Percentiles rank a stretch among this genome's conserved stretches.
These are phyloP conservation scores for Lycium barbarum DNA, from an alignment of 257 asterid genomes.

Conservation along the genomic window DNA sequence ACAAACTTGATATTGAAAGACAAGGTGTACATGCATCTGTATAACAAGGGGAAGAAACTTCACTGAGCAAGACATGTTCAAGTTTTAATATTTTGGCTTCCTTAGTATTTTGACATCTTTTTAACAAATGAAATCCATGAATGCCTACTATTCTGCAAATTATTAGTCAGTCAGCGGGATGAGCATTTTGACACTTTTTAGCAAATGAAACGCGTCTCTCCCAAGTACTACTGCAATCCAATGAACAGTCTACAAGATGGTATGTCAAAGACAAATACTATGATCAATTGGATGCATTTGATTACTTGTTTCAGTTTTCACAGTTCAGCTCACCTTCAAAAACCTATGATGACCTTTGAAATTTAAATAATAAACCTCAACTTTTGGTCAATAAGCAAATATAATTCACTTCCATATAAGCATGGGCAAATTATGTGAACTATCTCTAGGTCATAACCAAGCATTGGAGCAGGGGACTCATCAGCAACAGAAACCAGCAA, in stretches of 20 bases:
- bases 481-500: slow-evolving; percentile 23
- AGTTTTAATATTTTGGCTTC: background rate
- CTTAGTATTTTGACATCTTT: slow-evolving; percentile 3
- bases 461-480: background rate
- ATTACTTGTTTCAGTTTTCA: background rate
- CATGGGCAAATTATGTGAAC: background rate
- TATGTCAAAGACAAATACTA: background rate
- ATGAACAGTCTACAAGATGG: background rate
- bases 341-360: background rate
- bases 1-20: background rate
- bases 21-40: slow-evolving; percentile 1
- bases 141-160: background rate
- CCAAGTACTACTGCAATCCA: background rate
- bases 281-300: slow-evolving; percentile 3
- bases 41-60: slow-evolving; percentile 11
- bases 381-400: background rate
- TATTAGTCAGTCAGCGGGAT: background rate
- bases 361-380: slow-evolving; percentile 15
- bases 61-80: slow-evolving; percentile 1
- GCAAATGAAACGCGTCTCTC: background rate
- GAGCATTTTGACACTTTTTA: background rate
- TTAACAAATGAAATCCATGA: slow-evolving; percentile 14
- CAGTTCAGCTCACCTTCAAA: slow-evolving; percentile 12
- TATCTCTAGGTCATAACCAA: background rate
- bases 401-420: background rate